phyloP scores from a whole-genome alignment of 108 stramenopile species.

The Pseudonitzschia pungens region DNA sequence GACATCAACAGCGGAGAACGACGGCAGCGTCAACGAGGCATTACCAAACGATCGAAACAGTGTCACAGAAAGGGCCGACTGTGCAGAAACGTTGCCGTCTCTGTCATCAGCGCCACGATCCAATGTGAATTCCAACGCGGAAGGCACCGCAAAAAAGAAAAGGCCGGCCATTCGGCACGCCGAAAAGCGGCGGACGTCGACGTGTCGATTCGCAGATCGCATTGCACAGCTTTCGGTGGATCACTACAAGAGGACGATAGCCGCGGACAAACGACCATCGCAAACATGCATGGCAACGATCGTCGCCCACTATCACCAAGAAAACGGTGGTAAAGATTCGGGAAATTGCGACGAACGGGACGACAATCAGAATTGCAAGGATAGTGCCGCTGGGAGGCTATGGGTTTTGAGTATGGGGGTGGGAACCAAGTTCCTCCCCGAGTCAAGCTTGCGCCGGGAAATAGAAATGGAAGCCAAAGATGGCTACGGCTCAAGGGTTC shows the following conservation, averaged over 20 bases:
- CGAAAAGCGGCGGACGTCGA: conserved; percentile 75
- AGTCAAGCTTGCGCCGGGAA: conserved; percentile 42
- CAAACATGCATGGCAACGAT: conserved; percentile 79
- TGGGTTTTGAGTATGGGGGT: conserved; percentile 75
- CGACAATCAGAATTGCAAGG: conserved; percentile 15
- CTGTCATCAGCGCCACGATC: neutral
- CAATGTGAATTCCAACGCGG: neutral
- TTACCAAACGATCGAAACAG: neutral
- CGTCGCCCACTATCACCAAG: conserved; percentile 48
- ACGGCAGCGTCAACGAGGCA: neutral
- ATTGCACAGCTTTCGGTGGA: conserved; percentile 63
- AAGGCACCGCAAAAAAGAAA: neutral
- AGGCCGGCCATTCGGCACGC: conserved; percentile 59
- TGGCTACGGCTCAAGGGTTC: conserved; percentile 59
- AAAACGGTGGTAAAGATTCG: neutral
- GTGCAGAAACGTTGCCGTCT: neutral
- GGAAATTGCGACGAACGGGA: neutral
- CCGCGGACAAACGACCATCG: conserved; percentile 42
- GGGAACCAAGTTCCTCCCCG: conserved; percentile 84
- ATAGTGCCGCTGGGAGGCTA: conserved; percentile 11
- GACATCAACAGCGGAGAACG: neutral
- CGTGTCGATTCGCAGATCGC: conserved; percentile 81
- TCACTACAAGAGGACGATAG: conserved; percentile 48
- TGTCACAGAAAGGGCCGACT: neutral
- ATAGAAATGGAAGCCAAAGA: neutral